A percentile compares a stretch with the other conserved stretches of the same genome.
phyloP scores from a whole-genome alignment of 441 rosid species.

The Jatropha multifida region DNA sequence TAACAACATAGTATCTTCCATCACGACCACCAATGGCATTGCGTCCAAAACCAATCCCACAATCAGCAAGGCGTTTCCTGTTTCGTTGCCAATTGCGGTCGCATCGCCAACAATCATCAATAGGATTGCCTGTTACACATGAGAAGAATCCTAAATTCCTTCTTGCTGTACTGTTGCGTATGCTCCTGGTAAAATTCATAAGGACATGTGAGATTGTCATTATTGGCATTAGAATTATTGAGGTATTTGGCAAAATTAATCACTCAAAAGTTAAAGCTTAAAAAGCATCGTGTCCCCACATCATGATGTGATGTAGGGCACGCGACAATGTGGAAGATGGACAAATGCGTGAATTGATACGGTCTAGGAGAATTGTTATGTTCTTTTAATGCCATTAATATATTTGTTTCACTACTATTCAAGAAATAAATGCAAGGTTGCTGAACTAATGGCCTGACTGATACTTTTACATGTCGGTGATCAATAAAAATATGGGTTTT shows the following conservation, averaged over 20 bases:
- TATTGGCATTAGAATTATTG: neutral
- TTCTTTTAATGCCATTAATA: neutral
- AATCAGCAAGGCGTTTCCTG: constrained; percentile 71
- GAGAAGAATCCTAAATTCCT: constrained; percentile 75
- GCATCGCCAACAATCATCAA: constrained; percentile 95
- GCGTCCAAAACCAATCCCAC: constrained; percentile 90
- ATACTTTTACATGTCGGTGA: constrained; percentile 35
- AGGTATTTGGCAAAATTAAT: neutral
- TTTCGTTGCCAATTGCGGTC: constrained; percentile 78
- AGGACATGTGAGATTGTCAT: neutral
- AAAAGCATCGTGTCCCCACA: constrained; percentile 9
- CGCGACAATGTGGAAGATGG: constrained; percentile 25
- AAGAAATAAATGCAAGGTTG: constrained; percentile 28
- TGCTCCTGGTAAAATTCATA: constrained; percentile 37
- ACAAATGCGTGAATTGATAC: constrained; percentile 19
- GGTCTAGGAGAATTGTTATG: constrained; percentile 22
- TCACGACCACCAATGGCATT: constrained; percentile 84
- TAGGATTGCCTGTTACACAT: constrained; percentile 83
- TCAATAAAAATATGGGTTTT: constrained; percentile 12
- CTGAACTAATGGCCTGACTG: constrained; percentile 13
- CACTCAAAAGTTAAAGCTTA: neutral
- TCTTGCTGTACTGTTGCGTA: constrained; percentile 56
- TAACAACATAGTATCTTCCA: constrained; percentile 76
- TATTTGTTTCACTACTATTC: neutral
- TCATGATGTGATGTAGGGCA: constrained; percentile 30